A percentile compares a stretch with the other conserved stretches of the same genome.
phyloP scores from a whole-genome alignment of 257 asterid species.

The Agastache rugosa region DNA sequence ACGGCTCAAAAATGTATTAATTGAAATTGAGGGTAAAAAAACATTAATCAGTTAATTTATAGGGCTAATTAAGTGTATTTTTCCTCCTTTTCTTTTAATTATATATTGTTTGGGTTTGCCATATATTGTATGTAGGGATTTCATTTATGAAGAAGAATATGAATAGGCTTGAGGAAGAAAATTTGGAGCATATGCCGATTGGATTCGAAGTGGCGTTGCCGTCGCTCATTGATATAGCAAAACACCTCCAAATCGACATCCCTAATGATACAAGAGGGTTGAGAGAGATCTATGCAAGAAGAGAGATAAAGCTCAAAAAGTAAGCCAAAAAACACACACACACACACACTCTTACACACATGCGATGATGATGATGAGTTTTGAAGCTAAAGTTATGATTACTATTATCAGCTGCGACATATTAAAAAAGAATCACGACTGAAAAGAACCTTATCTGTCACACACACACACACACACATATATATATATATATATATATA shows the following conservation, averaged over 20 bases:
- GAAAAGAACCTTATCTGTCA: conserved; percentile 30
- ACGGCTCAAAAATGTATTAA: too few relatives aligned
- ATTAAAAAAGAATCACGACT: neutral
- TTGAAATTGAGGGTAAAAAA: too few relatives aligned
- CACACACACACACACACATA: too few relatives aligned
- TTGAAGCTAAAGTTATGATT: neutral
- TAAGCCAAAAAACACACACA: conserved; percentile 22
- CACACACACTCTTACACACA: neutral
- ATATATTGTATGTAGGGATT: conserved; percentile 47
- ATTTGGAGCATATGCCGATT: conserved; percentile 84
- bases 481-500: neutral
- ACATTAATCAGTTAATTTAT: too few relatives aligned
- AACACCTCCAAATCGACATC: conserved; percentile 55
- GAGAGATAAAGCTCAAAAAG: conserved; percentile 77
- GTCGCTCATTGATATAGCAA: conserved; percentile 75
- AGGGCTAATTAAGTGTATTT: too few relatives aligned
- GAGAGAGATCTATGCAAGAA: conserved; percentile 58
- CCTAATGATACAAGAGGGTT: conserved; percentile 61
- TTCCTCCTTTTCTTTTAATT: too few relatives aligned
- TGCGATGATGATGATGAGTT: neutral
- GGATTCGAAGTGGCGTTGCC: conserved; percentile 94
- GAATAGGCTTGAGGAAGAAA: conserved; percentile 62
- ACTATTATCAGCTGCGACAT: conserved; percentile 27
- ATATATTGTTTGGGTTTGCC: too few relatives aligned
- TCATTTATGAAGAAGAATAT: conserved; percentile 59